phyloP scores from a whole-genome alignment of 192 early-diverging fungal species.

The Pecoramyces ruminantium region DNA sequence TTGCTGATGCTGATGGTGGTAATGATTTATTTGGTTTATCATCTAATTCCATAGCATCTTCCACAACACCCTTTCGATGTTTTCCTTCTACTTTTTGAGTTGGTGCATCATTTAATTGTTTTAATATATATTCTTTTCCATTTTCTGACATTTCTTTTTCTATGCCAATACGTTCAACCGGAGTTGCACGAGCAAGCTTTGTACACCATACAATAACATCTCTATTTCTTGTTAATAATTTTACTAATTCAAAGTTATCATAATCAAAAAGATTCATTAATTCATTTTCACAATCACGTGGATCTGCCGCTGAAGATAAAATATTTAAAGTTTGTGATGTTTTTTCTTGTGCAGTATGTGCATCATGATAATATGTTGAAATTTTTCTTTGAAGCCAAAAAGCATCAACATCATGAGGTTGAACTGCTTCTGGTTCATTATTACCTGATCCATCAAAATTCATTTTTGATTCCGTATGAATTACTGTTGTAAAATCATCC shows the following conservation, averaged over 20 bases:
- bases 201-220: constrained; percentile 88
- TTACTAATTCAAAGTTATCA: constrained; percentile 89
- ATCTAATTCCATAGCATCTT: constrained; percentile 51
- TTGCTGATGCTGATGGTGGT: constrained; percentile 23
- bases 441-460: background rate
- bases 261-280: constrained; percentile 92
- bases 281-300: constrained; percentile 86
- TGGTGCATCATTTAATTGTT: constrained; percentile 31
- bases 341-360: constrained; percentile 76
- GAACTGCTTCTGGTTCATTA: constrained; percentile 5
- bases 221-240: constrained; percentile 67
- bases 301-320: constrained; percentile 41
- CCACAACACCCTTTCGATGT: constrained; percentile 40
- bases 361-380: constrained; percentile 64
- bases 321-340: constrained; percentile 55
- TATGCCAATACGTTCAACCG: constrained; percentile 31
- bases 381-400: constrained; percentile 93
- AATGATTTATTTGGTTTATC: constrained; percentile 25
- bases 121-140: constrained; percentile 55
- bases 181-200: constrained; percentile 48
- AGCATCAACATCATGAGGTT: constrained; percentile 78
- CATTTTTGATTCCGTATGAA: background rate
- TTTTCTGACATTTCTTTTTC: constrained; percentile 51
- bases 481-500: background rate
- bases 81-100: constrained; percentile 28